These are phyloP conservation scores for Halophytophthora batemanensis DNA, from an alignment of 352 stramenopile genomes.

Conservation along the genomic window DNA sequence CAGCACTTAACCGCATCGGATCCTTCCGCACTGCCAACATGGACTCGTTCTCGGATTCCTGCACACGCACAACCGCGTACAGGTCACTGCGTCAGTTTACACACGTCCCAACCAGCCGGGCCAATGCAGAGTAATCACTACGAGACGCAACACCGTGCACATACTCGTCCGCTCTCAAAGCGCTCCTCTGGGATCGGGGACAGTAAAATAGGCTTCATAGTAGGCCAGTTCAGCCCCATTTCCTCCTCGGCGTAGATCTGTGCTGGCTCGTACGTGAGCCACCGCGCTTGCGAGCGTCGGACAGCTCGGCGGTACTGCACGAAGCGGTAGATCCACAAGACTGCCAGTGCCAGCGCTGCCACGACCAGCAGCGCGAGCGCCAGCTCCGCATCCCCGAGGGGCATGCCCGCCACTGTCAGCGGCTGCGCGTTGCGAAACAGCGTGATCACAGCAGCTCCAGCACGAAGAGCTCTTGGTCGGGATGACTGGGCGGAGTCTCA, in stretches of 20 bases:
- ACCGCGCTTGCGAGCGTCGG: constrained; percentile 57
- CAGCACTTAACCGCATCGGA: constrained; percentile 28
- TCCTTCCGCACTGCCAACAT: constrained; percentile 38
- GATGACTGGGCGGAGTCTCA: no score
- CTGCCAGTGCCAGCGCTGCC: constrained; percentile 34
- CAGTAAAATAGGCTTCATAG: constrained; percentile 49
- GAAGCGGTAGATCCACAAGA: constrained; percentile 56
- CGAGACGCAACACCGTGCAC: constrained; percentile 1
- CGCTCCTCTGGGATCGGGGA: constrained; percentile 71
- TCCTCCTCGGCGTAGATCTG: constrained; percentile 28
- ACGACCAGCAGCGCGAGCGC: constrained; percentile 36
- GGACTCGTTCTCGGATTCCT: constrained; percentile 50
- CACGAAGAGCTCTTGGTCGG: no score
- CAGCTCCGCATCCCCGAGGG: constrained; percentile 36
- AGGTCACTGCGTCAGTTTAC: constrained; percentile 2
- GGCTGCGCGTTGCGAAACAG: constrained; percentile 28
- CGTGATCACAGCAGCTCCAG: neutral
- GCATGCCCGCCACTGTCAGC: constrained; percentile 29
- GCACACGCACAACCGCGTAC: constrained; percentile 3
- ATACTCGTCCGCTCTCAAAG: constrained; percentile 44
- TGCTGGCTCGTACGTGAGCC: constrained; percentile 50
- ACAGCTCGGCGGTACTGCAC: constrained; percentile 62
- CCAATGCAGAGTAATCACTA: neutral
- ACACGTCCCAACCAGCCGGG: neutral
- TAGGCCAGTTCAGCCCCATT: constrained; percentile 44